A percentile compares a stretch with the other conserved stretches of the same genome.
Conservation (phyloP, 2,329 filamentous ascomycete genomes). For the Acephala macrosclerotiorum region DNA sequence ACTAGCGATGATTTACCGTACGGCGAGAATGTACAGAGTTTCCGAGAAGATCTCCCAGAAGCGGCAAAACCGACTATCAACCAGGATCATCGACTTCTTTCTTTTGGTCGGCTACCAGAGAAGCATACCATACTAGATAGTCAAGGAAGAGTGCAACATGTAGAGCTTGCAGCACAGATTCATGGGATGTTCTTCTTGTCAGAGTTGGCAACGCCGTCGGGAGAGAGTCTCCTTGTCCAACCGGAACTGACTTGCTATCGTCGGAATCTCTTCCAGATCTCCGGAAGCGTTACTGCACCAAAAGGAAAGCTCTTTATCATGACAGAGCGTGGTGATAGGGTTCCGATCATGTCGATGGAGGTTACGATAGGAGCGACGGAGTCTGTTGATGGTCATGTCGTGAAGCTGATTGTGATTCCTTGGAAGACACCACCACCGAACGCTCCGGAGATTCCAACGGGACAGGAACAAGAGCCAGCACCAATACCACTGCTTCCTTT, state of each 20-base stretch:
- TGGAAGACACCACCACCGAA: conserved; percentile 95
- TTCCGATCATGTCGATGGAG: conserved; percentile 83
- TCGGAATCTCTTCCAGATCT: conserved; percentile 95
- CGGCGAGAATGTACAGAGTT: conserved; percentile 39
- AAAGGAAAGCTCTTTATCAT: conserved; percentile 80
- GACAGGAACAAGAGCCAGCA: conserved; percentile 83
- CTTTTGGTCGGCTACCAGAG: conserved; percentile 42
- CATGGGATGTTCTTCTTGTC: conserved; percentile 91
- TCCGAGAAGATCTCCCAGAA: conserved; percentile 42
- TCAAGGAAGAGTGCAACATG: conserved; percentile 54
- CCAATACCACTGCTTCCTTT: conserved; percentile 77
- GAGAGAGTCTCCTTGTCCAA: conserved; percentile 61
- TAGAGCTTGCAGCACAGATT: conserved; percentile 70
- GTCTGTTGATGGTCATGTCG: conserved; percentile 89
- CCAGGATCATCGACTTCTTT: conserved; percentile 45
- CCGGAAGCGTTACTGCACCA: conserved; percentile 84
- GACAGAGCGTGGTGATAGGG: conserved; percentile 83
- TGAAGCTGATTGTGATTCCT: conserved; percentile 94
- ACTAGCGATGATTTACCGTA: conserved; percentile 39
- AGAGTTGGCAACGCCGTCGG: conserved; percentile 57
- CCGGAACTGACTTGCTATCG: conserved; percentile 95
- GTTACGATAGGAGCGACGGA: conserved; percentile 91
- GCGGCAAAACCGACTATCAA: conserved; percentile 42
- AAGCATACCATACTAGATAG: conserved; percentile 58
- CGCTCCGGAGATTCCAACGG: conserved; percentile 69